phyloP scores from a whole-genome alignment of 306 rosid genomes.

The Geum urbanum region DNA sequence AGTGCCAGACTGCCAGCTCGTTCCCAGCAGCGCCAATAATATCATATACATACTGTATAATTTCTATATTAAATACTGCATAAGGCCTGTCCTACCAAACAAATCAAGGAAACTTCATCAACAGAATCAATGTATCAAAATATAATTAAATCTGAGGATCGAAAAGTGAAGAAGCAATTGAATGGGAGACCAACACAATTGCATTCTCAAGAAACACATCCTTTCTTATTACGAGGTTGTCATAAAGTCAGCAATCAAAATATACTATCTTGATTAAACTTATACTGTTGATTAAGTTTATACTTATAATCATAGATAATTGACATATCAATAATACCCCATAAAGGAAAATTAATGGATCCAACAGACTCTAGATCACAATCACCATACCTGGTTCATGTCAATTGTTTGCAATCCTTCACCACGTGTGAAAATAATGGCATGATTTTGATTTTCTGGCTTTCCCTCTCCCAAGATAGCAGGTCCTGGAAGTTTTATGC shows the following conservation, averaged over 20 bases:
- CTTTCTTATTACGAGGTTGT: neutral
- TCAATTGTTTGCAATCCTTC: slow-evolving; percentile 97
- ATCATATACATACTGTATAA: too few species aligned
- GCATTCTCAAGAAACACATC: neutral
- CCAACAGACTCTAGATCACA: neutral
- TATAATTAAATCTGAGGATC: neutral
- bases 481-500: slow-evolving; percentile 95
- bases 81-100: too few species aligned
- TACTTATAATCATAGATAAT: neutral
- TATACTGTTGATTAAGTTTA: too few species aligned
- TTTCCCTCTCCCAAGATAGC: slow-evolving; percentile 96
- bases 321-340: neutral
- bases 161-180: neutral
- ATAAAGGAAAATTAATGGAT: neutral
- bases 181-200: neutral
- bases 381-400: slow-evolving; percentile 81
- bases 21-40: too few species aligned
- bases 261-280: too few species aligned
- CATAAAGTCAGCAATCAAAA: slow-evolving; percentile 1
- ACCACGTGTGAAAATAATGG: slow-evolving; percentile 90
- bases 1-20: neutral
- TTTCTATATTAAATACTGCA: too few species aligned
- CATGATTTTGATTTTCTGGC: slow-evolving; percentile 99
- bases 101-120: neutral
- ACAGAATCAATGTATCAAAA: neutral